Conservation (phyloP, 768 basidiomycete genomes). For the Kwoniella sp. region DNA sequence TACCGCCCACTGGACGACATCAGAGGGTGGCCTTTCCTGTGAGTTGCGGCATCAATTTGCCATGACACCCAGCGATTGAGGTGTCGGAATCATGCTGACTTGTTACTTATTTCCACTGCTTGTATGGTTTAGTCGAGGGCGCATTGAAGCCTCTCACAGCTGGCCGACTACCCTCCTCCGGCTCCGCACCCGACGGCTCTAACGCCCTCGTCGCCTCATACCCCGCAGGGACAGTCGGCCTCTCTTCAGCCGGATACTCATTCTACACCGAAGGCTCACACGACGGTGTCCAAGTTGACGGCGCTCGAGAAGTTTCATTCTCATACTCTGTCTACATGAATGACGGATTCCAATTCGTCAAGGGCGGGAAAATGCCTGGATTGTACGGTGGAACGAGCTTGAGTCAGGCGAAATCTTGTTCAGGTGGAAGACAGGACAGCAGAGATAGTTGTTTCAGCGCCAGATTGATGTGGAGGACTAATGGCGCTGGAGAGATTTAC, state of each 20-base stretch:
- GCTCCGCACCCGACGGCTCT: constrained; percentile 46
- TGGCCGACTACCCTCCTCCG: constrained; percentile 36
- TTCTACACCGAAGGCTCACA: constrained; percentile 70
- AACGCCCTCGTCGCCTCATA: constrained; percentile 37
- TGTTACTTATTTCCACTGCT: background rate
- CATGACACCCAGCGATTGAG: too few species aligned
- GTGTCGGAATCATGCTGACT: too few species aligned
- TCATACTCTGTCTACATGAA: constrained; percentile 71
- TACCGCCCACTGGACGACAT: constrained; percentile 20
- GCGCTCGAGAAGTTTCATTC: constrained; percentile 69
- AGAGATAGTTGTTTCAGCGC: constrained; percentile 66
- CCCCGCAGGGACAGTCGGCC: constrained; percentile 35
- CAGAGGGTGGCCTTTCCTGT: constrained; percentile 8
- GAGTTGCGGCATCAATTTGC: constrained; percentile 8
- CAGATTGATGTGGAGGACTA: constrained; percentile 70
- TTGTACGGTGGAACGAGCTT: constrained; percentile 63
- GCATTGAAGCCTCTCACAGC: constrained; percentile 46
- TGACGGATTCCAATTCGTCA: constrained; percentile 66
- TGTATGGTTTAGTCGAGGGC: constrained; percentile 28
- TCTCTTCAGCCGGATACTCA: constrained; percentile 60
- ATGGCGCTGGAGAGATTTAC: constrained; percentile 69
- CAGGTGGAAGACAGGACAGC: constrained; percentile 66
- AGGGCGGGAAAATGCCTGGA: constrained; percentile 74
- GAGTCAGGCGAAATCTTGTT: constrained; percentile 62
- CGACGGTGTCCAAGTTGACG: constrained; percentile 61